A percentile compares a stretch with the other conserved stretches of the same genome.
These are phyloP conservation scores for Prunus fruticosa DNA, from an alignment of 306 rosid species.

Conservation along the genomic window DNA sequence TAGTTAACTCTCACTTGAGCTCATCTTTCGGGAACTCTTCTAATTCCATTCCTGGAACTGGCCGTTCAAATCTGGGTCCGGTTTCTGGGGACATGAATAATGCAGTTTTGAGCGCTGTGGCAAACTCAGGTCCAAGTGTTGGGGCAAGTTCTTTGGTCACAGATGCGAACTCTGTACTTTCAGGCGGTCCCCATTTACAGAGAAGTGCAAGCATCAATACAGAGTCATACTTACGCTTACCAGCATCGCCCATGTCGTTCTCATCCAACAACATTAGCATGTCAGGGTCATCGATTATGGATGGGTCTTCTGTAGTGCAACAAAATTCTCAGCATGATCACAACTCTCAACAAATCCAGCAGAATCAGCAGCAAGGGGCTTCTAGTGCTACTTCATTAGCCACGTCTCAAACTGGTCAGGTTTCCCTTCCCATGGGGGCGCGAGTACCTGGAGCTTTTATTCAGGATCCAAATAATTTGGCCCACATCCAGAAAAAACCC, in stretches of 20 bases:
- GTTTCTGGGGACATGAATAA: constrained; percentile 88
- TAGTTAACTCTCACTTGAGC: constrained; percentile 82
- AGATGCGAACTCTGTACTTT: constrained; percentile 92
- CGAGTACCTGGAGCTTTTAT: constrained; percentile 60
- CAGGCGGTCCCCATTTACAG: constrained; percentile 95
- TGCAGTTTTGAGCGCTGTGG: constrained; percentile 73
- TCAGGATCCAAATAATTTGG: constrained; percentile 67
- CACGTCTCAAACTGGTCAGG: constrained; percentile 57
- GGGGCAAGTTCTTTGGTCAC: constrained; percentile 98
- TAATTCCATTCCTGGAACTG: constrained; percentile 68
- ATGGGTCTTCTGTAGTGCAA: constrained; percentile 83
- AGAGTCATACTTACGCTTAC: constrained; percentile 80
- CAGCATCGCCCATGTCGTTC: constrained; percentile 93
- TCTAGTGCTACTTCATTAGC: constrained; percentile 65
- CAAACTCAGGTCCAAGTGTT: constrained; percentile 88
- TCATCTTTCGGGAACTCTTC: constrained; percentile 81
- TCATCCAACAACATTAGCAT: constrained; percentile 91
- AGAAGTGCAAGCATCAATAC: constrained; percentile 94
- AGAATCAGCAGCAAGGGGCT: constrained; percentile 68
- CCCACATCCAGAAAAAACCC: constrained; percentile 72
- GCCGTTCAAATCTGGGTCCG: constrained; percentile 75
- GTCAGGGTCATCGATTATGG: constrained; percentile 88
- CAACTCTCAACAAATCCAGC: constrained; percentile 70
- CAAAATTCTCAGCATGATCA: constrained; percentile 86
- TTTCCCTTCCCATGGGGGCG: constrained; percentile 52